A percentile compares a stretch with the other conserved stretches of the same genome.
Conservation (phyloP, 1,139 yeast species). For the Taphrina flavorubra region DNA sequence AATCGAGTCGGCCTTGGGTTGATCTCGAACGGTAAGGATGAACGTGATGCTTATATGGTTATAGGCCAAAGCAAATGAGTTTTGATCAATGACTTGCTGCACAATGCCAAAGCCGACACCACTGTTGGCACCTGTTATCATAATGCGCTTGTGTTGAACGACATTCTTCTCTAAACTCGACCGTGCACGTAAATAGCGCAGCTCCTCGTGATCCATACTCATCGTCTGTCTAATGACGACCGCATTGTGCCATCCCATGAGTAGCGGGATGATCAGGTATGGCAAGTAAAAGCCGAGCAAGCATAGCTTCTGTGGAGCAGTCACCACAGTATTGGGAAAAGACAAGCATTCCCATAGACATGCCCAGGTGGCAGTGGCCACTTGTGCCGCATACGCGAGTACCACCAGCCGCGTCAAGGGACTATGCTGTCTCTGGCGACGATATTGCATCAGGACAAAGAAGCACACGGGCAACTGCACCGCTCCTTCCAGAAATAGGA, state of each 20-base stretch:
- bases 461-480: conserved; percentile 30
- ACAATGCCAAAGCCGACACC: conserved; percentile 87
- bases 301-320: conserved; percentile 6
- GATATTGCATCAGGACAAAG: conserved; percentile 11
- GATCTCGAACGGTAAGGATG: conserved; percentile 84
- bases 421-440: conserved; percentile 1
- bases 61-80: conserved; percentile 49
- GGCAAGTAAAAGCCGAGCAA: conserved; percentile 26
- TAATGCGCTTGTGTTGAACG: not conserved
- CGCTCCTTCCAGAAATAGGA: conserved; percentile 22
- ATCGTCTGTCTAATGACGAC: not conserved
- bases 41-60: conserved; percentile 66
- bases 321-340: conserved; percentile 1
- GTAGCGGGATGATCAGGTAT: conserved; percentile 17
- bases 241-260: conserved; percentile 21
- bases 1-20: conserved; percentile 68
- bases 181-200: conserved; percentile 19
- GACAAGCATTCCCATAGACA: conserved; percentile 22
- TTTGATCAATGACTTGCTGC: conserved; percentile 60
- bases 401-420: conserved; percentile 23
- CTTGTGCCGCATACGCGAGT: conserved; percentile 20
- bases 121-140: conserved; percentile 52
- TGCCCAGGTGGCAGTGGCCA: conserved; percentile 33
- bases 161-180: not conserved
- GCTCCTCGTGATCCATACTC: not conserved